These are phyloP conservation scores for Pisolithus tinctorius DNA, from an alignment of 768 basidiomycete species.

Conservation along the genomic window DNA sequence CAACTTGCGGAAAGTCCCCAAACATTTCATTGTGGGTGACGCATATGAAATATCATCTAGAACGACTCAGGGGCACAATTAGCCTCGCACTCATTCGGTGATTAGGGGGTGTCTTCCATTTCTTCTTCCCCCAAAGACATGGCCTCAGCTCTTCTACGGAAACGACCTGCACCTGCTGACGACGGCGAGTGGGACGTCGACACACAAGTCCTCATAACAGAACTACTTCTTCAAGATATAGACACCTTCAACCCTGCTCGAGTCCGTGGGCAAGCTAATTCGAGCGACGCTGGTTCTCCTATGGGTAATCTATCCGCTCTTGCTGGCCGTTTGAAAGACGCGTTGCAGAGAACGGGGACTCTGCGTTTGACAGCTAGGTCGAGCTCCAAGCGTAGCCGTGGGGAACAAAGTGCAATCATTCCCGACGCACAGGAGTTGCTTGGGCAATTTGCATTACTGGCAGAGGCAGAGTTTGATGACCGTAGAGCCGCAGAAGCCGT, in stretches of 20 bases:
- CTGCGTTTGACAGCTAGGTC: too few relatives aligned
- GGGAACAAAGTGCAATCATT: slow-evolving; percentile 21
- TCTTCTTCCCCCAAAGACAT: too few relatives aligned
- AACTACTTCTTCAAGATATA: slow-evolving; percentile 33
- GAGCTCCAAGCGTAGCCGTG: slow-evolving; percentile 21
- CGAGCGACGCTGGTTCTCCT: too few relatives aligned
- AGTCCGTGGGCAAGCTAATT: slow-evolving; percentile 19
- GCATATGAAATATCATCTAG: too few relatives aligned
- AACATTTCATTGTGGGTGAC: too few relatives aligned
- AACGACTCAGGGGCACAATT: too few relatives aligned
- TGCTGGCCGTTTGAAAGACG: too few relatives aligned
- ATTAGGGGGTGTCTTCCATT: too few relatives aligned
- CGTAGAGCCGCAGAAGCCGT: slow-evolving; percentile 34
- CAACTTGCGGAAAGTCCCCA: too few relatives aligned
- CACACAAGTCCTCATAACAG: slow-evolving; percentile 30
- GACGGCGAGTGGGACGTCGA: slow-evolving; percentile 20
- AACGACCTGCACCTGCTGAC: neutral
- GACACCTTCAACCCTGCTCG: slow-evolving; percentile 13
- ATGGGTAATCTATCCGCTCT: too few relatives aligned
- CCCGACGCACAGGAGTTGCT: slow-evolving; percentile 9
- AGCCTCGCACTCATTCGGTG: too few relatives aligned
- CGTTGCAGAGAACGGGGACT: too few relatives aligned
- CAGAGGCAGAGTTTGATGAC: slow-evolving; percentile 34
- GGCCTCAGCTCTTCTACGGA: neutral
- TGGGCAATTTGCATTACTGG: slow-evolving; percentile 23